phyloP scores from a whole-genome alignment of 192 early-diverging fungal genomes.

The Coemansia sp. region DNA sequence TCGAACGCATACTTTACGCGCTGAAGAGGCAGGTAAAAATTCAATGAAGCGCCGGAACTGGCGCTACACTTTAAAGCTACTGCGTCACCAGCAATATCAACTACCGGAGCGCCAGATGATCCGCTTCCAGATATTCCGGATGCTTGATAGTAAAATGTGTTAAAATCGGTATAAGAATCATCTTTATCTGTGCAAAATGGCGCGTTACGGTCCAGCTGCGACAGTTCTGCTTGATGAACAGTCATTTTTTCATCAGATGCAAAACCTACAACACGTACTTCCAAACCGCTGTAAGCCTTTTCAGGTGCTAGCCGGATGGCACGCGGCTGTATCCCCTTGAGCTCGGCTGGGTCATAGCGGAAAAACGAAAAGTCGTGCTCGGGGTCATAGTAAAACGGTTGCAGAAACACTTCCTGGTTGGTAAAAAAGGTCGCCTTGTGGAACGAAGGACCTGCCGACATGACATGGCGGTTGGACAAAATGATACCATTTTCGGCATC shows the following conservation, averaged over 20 bases:
- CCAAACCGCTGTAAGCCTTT: conserved; percentile 67
- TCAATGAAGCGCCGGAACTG: conserved; percentile 52
- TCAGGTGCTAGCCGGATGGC: conserved; percentile 59
- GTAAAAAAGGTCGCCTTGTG: conserved; percentile 66
- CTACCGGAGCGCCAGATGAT: conserved; percentile 70
- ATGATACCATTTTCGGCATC: conserved; percentile 67
- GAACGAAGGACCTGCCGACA: conserved; percentile 63
- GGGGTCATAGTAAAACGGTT: conserved; percentile 70
- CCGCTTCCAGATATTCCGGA: conserved; percentile 63
- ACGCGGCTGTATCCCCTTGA: conserved; percentile 34
- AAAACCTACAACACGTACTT: conserved; percentile 71
- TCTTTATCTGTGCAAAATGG: conserved; percentile 44
- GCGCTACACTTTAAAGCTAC: conserved; percentile 66
- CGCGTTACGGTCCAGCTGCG: conserved; percentile 67
- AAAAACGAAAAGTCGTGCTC: conserved; percentile 82
- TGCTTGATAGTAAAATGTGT: conserved; percentile 77
- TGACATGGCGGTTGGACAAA: conserved; percentile 73
- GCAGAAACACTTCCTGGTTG: conserved; percentile 65
- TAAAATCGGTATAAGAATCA: conserved; percentile 60
- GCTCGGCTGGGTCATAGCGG: conserved; percentile 66
- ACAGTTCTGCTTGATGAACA: conserved; percentile 69
- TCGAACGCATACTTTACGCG: conserved; percentile 63
- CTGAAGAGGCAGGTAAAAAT: conserved; percentile 70
- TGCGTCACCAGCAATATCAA: conserved; percentile 72
- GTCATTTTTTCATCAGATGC: conserved; percentile 74